Conservation (phyloP, 2,329 filamentous ascomycete species). For the Trichoderma atroviride region DNA sequence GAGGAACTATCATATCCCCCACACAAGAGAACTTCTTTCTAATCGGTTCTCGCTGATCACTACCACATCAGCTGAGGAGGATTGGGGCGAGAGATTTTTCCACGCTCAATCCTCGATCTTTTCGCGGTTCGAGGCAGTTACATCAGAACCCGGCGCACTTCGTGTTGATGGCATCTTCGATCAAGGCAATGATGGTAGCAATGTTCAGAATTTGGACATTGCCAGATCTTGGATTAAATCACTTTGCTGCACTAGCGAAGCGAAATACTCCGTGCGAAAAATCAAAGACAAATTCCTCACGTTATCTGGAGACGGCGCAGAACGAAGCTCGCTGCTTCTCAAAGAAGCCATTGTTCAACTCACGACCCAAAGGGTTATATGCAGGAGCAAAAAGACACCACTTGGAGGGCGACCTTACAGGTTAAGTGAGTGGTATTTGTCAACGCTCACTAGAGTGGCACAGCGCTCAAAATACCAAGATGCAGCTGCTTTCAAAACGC, state of each 20-base stretch:
- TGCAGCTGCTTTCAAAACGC: constrained; percentile 61
- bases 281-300: constrained; percentile 56
- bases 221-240: constrained; percentile 64
- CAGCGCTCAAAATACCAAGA: constrained; percentile 58
- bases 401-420: constrained; percentile 64
- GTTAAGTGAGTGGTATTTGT: constrained; percentile 61
- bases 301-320: constrained; percentile 47
- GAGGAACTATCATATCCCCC: constrained; percentile 53
- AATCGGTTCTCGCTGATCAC: constrained; percentile 47
- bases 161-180: constrained; percentile 18
- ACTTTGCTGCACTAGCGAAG: constrained; percentile 56
- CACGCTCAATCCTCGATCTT: constrained; percentile 57
- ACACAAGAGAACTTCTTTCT: constrained; percentile 49
- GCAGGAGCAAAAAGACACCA: constrained; percentile 61
- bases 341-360: constrained; percentile 53
- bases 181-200: background rate
- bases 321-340: constrained; percentile 49
- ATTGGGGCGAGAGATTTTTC: constrained; percentile 63
- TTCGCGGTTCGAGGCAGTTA: constrained; percentile 58
- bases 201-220: constrained; percentile 37
- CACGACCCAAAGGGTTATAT: constrained; percentile 56
- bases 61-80: constrained; percentile 37
- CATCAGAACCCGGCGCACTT: constrained; percentile 51
- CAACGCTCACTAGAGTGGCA: constrained; percentile 59
- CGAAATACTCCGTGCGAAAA: constrained; percentile 51